Conservation (phyloP, 768 basidiomycete species). For the Auricularia sp. region DNA sequence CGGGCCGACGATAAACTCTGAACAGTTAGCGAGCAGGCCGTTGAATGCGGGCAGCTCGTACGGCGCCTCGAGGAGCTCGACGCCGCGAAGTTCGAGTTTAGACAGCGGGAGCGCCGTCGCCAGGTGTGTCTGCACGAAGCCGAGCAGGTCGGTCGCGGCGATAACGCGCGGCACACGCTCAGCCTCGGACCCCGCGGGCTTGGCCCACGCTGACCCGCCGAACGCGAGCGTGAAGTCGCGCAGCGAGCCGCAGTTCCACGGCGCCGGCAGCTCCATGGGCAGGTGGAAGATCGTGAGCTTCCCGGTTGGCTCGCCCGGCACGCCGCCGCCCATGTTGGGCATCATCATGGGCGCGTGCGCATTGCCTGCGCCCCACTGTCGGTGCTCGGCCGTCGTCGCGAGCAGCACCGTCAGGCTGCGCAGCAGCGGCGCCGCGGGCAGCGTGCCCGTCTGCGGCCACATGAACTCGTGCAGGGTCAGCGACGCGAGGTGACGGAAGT, state of each 20-base stretch:
- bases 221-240: background rate
- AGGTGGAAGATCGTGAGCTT: background rate
- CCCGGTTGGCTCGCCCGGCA: background rate
- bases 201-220: background rate
- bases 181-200: background rate
- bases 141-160: background rate
- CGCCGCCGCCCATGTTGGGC: background rate
- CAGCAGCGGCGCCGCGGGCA: background rate
- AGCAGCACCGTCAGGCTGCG: background rate
- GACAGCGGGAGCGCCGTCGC: background rate
- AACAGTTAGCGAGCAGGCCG: constrained; percentile 69
- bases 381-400: background rate
- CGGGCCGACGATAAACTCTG: constrained; percentile 23
- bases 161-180: background rate
- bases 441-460: background rate
- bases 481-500: background rate
- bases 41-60: constrained; percentile 60
- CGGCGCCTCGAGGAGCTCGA: constrained; percentile 27
- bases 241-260: background rate
- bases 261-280: background rate
- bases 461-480: background rate
- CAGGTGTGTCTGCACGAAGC: background rate
- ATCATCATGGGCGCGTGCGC: background rate
- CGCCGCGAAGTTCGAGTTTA: background rate
- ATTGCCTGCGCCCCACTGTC: background rate